These are phyloP conservation scores for Xylaria polymorpha DNA, from an alignment of 2,329 filamentous ascomycete genomes.

Conservation along the genomic window DNA sequence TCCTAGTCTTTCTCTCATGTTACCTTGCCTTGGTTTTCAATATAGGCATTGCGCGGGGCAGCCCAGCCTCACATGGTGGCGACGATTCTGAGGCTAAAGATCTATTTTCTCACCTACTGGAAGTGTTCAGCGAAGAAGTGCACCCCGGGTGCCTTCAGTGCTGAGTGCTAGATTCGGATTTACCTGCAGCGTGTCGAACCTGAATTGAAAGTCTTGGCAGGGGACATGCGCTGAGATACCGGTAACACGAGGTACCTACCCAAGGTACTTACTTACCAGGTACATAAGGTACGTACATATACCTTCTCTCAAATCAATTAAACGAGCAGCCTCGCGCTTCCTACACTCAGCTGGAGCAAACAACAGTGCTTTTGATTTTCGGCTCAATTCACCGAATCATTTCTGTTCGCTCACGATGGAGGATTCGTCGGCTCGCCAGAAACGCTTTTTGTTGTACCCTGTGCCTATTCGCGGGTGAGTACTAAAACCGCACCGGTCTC, in stretches of 20 bases:
- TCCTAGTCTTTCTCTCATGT: background rate
- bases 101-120: background rate
- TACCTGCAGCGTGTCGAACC: background rate
- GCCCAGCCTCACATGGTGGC: too few relatives aligned
- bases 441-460: constrained; percentile 24
- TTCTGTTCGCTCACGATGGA: background rate
- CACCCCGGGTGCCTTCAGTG: background rate
- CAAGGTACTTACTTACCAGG: too few relatives aligned
- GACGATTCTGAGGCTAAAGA: background rate
- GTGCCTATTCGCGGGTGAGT: constrained; percentile 22
- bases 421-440: background rate
- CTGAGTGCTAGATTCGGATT: background rate
- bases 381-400: background rate
- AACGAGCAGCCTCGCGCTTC: background rate
- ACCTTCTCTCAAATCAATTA: background rate
- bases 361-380: background rate
- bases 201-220: background rate
- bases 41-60: background rate
- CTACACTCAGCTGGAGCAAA: background rate
- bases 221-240: background rate
- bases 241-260: too few relatives aligned
- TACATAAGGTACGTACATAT: too few relatives aligned
- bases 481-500: background rate
- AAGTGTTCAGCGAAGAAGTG: background rate
- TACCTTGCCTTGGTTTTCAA: background rate